Evolutionary conservation across 768 basidiomycete species (phyloP).

Genomic region (Lactifluus rugatus): DNA sequence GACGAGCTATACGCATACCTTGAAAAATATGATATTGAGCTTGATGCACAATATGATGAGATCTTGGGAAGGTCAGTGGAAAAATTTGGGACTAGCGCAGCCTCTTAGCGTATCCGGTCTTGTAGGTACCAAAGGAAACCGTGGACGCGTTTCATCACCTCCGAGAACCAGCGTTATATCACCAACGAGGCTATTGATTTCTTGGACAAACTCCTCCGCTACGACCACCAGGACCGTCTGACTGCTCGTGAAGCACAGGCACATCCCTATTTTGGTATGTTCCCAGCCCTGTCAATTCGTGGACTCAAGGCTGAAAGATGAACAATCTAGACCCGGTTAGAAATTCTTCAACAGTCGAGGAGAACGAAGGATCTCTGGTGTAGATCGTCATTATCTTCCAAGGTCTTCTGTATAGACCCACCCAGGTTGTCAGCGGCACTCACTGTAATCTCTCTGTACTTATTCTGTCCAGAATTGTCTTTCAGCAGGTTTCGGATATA

Average conservation of each 20-base stretch:
- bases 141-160: constrained; percentile 92
- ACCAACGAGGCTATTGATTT: constrained; percentile 96
- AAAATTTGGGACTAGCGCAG: constrained; percentile 2
- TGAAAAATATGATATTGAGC: constrained; percentile 90
- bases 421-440: constrained; percentile 9
- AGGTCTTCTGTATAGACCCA: constrained; percentile 9
- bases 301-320: constrained; percentile 18
- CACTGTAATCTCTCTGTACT: constrained; percentile 19
- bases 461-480: constrained; percentile 16
- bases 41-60: constrained; percentile 95
- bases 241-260: constrained; percentile 89
- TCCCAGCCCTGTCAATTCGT: constrained; percentile 10
- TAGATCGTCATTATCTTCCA: constrained; percentile 17
- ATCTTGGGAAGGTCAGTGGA: constrained; percentile 66
- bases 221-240: constrained; percentile 94
- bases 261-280: constrained; percentile 85
- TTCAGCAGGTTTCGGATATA: constrained; percentile 8
- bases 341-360: constrained; percentile 43
- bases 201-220: constrained; percentile 88
- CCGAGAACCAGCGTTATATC: constrained; percentile 92
- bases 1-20: constrained; percentile 90
- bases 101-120: constrained; percentile 1
- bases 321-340: constrained; percentile 55
- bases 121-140: constrained; percentile 83
- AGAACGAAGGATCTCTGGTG: constrained; percentile 48